Conservation (phyloP, 495 filamentous ascomycete genomes). For the Thermothielavioides terrestris region DNA sequence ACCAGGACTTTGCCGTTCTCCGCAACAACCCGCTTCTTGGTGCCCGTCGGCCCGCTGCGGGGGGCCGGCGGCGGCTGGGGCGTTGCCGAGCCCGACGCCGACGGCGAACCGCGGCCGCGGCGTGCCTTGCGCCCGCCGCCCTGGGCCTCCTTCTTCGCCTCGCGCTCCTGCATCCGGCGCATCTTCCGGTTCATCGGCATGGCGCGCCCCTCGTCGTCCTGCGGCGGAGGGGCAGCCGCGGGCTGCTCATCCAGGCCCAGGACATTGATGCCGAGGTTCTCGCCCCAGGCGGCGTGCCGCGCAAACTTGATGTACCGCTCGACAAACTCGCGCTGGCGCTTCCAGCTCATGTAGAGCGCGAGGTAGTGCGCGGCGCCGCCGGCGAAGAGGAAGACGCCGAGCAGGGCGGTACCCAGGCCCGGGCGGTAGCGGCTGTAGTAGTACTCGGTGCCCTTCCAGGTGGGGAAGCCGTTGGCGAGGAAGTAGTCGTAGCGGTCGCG, state of each 20-base stretch:
- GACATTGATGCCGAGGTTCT: constrained; percentile 29
- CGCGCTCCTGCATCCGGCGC: constrained; percentile 77
- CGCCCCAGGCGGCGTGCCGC: constrained; percentile 76
- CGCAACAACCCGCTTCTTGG: constrained; percentile 75
- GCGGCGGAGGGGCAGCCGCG: constrained; percentile 27
- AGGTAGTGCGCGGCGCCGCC: constrained; percentile 82
- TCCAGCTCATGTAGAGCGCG: constrained; percentile 74
- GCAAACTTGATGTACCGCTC: constrained; percentile 87
- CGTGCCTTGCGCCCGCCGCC: constrained; percentile 24
- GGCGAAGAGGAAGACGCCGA: constrained; percentile 74
- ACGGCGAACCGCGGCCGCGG: constrained; percentile 14
- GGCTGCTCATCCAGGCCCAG: constrained; percentile 52
- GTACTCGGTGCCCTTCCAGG: constrained; percentile 95
- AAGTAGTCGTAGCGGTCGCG: constrained; percentile 95
- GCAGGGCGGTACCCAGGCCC: constrained; percentile 72
- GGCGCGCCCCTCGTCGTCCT: constrained; percentile 39
- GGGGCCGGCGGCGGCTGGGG: constrained; percentile 25
- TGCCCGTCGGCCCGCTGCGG: constrained; percentile 46
- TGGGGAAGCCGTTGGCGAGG: constrained; percentile 85
- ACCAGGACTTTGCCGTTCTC: constrained; percentile 93
- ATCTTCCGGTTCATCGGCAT: constrained; percentile 73
- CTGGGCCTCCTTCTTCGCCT: constrained; percentile 51
- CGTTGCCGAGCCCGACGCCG: constrained; percentile 22
- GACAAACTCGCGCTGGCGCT: constrained; percentile 82
- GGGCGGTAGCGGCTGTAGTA: constrained; percentile 93